These are phyloP conservation scores for Pterocarpus santalinus DNA, from an alignment of 306 rosid species.

Conservation along the genomic window DNA sequence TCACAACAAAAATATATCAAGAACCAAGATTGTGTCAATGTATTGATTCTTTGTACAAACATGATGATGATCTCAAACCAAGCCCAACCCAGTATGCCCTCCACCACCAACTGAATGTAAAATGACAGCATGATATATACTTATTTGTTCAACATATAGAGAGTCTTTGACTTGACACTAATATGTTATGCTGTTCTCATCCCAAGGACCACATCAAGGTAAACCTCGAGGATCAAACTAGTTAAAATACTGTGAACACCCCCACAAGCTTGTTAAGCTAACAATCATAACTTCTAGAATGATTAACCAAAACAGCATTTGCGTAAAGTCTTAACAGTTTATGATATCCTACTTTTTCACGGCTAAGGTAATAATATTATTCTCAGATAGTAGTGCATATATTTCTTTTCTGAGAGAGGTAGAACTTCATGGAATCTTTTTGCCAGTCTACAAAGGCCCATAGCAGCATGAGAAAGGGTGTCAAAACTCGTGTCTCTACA, in stretches of 20 bases:
- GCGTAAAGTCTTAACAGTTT: slow-evolving; percentile 17
- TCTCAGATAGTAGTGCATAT: slow-evolving; percentile 16
- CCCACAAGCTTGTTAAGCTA: slow-evolving; percentile 31
- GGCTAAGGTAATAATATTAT: slow-evolving; percentile 5
- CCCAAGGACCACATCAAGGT: slow-evolving; percentile 24
- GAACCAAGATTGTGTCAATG: slow-evolving; percentile 15
- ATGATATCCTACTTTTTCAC: not conserved
- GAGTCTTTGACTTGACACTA: slow-evolving; percentile 6
- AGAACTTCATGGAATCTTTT: slow-evolving; percentile 3
- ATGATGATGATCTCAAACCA: not conserved
- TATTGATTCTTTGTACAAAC: slow-evolving; percentile 9
- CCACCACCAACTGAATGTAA: slow-evolving; percentile 4
- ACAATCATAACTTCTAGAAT: slow-evolving; percentile 16
- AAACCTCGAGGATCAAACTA: slow-evolving; percentile 29
- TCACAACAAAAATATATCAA: slow-evolving; percentile 6
- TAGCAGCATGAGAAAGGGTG: slow-evolving; percentile 2
- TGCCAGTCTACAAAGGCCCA: slow-evolving; percentile 23
- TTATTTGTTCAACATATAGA: slow-evolving; percentile 13
- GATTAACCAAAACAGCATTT: slow-evolving; percentile 16
- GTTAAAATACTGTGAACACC: slow-evolving; percentile 19
- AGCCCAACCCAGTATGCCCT: slow-evolving; percentile 5
- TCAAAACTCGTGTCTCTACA: not conserved
- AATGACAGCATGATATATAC: not conserved
- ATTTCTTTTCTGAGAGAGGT: slow-evolving; percentile 8
- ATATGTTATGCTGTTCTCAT: slow-evolving; percentile 19